A percentile compares a stretch with the other conserved stretches of the same genome.
phyloP scores from a whole-genome alignment of 495 filamentous ascomycete species.

The Neurospora tetraspora region DNA sequence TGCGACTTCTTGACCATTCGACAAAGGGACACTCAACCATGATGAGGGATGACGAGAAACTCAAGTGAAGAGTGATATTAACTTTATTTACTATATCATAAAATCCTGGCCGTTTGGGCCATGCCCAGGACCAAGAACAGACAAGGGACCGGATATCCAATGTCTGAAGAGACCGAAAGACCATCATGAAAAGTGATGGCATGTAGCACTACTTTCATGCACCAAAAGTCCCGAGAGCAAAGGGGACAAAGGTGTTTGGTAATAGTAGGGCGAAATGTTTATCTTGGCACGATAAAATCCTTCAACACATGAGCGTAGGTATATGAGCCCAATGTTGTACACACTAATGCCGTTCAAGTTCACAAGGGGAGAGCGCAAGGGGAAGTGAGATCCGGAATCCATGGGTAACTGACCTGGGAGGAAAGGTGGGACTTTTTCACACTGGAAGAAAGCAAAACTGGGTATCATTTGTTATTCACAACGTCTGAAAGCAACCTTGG shows the following conservation, averaged over 20 bases:
- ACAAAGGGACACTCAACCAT: background rate
- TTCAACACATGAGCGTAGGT: background rate
- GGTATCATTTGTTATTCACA: slow-evolving; percentile 1
- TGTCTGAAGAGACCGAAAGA: background rate
- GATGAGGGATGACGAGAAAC: background rate
- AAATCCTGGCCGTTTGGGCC: background rate
- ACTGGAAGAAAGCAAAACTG: background rate
- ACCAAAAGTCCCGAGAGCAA: background rate
- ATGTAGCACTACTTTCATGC: background rate
- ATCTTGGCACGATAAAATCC: background rate
- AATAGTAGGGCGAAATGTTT: background rate
- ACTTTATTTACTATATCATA: background rate
- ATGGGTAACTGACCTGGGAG: background rate
- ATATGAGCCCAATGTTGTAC: background rate
- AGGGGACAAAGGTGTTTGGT: background rate
- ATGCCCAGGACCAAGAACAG: background rate
- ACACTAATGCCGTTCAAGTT: background rate
- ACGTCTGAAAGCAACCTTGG: background rate
- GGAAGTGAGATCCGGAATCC: background rate
- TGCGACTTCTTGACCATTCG: background rate
- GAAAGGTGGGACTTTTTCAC: background rate
- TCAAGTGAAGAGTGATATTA: background rate
- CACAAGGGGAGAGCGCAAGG: background rate
- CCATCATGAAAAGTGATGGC: background rate
- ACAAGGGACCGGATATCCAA: background rate